phyloP scores from a whole-genome alignment of 176 grass and related monocot genomes.

The Oryza meyeriana region DNA sequence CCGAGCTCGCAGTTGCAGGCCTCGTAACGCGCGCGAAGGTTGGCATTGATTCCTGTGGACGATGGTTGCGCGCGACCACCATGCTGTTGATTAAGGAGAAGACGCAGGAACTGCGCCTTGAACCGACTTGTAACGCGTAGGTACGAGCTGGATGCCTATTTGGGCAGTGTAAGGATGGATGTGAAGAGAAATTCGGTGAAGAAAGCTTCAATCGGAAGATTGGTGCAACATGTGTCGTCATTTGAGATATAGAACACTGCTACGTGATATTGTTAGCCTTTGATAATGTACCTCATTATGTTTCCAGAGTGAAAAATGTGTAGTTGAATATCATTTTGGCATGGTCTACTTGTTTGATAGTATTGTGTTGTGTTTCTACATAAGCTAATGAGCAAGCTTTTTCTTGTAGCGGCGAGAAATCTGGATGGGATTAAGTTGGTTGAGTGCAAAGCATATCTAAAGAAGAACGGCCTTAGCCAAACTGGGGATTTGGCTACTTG shows the following conservation, averaged over 20 bases:
- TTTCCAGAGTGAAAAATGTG: constrained; percentile 16
- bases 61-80: no score
- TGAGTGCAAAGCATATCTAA: constrained; percentile 67
- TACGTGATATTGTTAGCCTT: neutral
- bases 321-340: neutral
- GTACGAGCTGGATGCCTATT: no score
- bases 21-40: no score
- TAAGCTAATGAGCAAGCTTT: constrained; percentile 9
- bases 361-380: neutral
- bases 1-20: no score
- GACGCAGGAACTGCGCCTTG: no score
- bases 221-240: no score
- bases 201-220: no score
- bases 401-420: constrained; percentile 38
- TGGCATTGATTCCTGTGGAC: no score
- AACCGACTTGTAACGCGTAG: no score
- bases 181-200: no score
- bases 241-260: neutral
- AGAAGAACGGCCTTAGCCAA: constrained; percentile 53
- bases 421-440: constrained; percentile 57
- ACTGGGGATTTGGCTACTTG: constrained; percentile 46
- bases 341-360: constrained; percentile 5
- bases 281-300: neutral
- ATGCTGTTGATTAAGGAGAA: no score
- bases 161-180: no score